Evolutionary conservation across 495 filamentous ascomycete genomes (phyloP).

Genomic region (Aspergillus bridgeri): DNA sequence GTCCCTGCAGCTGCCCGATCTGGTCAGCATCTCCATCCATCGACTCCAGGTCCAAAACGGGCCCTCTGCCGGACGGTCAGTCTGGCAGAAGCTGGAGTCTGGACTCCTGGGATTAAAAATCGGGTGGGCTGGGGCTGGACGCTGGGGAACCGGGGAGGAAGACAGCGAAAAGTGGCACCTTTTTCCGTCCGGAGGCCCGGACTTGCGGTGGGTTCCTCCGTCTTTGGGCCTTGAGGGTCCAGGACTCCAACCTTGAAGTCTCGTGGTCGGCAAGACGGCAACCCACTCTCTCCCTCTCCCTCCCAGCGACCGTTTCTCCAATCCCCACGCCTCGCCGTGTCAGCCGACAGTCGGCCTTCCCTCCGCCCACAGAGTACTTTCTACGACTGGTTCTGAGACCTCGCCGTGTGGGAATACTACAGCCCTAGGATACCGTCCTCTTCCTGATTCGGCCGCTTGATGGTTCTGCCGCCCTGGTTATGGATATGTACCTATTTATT

Average conservation of each 20-base stretch:
- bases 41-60: background rate
- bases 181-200: conserved; percentile 1
- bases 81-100: no score
- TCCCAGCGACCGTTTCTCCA: background rate
- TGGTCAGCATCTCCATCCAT: background rate
- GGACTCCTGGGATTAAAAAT: background rate
- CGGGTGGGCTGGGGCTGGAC: background rate
- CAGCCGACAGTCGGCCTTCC: background rate
- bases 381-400: no score
- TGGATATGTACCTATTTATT: background rate
- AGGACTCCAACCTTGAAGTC: no score
- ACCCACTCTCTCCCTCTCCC: no score
- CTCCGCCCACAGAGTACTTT: no score
- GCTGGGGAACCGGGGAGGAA: background rate
- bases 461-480: background rate
- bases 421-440: no score
- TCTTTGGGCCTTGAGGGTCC: no score
- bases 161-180: background rate
- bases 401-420: no score
- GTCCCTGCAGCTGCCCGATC: conserved; percentile 1
- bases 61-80: no score
- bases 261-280: background rate
- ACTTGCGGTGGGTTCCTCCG: no score
- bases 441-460: no score
- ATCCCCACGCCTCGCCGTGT: background rate